phyloP scores from a whole-genome alignment of 2,329 filamentous ascomycete species.

The Sporothrix pseudoabietina region DNA sequence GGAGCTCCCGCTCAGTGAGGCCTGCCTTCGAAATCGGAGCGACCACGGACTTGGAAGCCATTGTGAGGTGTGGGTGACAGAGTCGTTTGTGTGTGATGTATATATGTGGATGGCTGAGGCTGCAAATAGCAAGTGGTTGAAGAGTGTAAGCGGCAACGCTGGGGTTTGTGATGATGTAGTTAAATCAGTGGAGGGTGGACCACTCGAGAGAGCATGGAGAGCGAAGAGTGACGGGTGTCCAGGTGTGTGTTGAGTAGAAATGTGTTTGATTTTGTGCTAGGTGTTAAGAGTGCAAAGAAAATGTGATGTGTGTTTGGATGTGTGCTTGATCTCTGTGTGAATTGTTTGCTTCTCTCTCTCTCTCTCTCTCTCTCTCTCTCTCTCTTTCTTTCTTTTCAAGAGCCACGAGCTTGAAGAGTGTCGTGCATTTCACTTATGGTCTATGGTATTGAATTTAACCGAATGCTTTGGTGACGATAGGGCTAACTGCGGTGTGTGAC shows the following conservation, averaged over 20 bases:
- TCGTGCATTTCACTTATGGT: background rate
- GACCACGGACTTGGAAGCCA: background rate
- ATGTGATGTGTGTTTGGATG: no score
- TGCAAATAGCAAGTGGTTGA: background rate
- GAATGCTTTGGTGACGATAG: background rate
- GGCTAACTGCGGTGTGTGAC: background rate
- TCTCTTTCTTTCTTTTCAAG: no score
- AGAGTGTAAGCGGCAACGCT: background rate
- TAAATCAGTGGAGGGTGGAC: background rate
- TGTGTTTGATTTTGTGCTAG: background rate
- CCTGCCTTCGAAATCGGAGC: conserved; percentile 19
- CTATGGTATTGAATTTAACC: no score
- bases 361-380: no score
- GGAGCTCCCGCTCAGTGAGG: conserved; percentile 32
- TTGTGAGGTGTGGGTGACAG: background rate
- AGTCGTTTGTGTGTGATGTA: background rate
- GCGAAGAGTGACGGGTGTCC: background rate
- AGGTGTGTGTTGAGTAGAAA: background rate
- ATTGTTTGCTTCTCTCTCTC: no score
- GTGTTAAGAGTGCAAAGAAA: no score
- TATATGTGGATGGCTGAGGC: background rate
- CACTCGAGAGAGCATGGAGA: background rate
- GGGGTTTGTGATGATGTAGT: background rate
- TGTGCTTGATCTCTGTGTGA: no score
- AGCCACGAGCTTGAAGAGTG: background rate